These are phyloP conservation scores for Xeromyces bisporus DNA, from an alignment of 495 filamentous ascomycete genomes.

Conservation along the genomic window DNA sequence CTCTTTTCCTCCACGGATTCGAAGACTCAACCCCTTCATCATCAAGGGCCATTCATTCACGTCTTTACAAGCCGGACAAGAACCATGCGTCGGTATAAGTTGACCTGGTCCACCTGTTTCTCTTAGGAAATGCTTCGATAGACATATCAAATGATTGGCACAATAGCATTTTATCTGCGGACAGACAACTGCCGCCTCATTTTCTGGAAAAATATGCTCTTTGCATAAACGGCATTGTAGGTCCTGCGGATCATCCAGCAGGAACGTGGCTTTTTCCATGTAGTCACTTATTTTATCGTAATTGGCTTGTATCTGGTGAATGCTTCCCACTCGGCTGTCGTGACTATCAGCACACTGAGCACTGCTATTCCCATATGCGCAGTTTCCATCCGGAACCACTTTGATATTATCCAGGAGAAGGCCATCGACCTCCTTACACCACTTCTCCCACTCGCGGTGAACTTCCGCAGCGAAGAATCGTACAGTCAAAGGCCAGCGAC, in stretches of 20 bases:
- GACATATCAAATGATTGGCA: slow-evolving; percentile 59
- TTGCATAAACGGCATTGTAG: slow-evolving; percentile 49
- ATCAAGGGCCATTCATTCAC: slow-evolving; percentile 56
- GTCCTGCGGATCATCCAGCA: slow-evolving; percentile 43
- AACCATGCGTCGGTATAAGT: slow-evolving; percentile 51
- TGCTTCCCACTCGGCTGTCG: slow-evolving; percentile 9
- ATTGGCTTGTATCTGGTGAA: slow-evolving; percentile 45
- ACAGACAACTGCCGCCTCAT: slow-evolving; percentile 51
- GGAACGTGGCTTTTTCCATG: slow-evolving; percentile 49
- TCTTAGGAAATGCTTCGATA: slow-evolving; percentile 46
- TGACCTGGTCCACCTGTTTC: slow-evolving; percentile 20
- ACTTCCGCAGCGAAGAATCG: slow-evolving; percentile 66
- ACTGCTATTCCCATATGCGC: slow-evolving; percentile 3
- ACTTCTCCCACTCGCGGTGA: slow-evolving; percentile 45
- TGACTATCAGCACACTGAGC: slow-evolving; percentile 1
- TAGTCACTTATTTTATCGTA: slow-evolving; percentile 49
- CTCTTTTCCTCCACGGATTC: slow-evolving; percentile 48
- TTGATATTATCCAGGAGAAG: slow-evolving; percentile 31
- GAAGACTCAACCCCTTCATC: slow-evolving; percentile 63
- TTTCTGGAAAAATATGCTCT: slow-evolving; percentile 24
- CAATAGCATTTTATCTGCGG: slow-evolving; percentile 45
- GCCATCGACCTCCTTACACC: slow-evolving; percentile 32
- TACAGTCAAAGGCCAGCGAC: slow-evolving; percentile 62
- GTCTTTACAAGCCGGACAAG: slow-evolving; percentile 53
- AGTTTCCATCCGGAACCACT: slow-evolving; percentile 38